Evolutionary conservation across 768 basidiomycete species (phyloP), one percentile per base, ranked within the genome.

Genomic region (Symmetrospora coprosmae): DNA sequence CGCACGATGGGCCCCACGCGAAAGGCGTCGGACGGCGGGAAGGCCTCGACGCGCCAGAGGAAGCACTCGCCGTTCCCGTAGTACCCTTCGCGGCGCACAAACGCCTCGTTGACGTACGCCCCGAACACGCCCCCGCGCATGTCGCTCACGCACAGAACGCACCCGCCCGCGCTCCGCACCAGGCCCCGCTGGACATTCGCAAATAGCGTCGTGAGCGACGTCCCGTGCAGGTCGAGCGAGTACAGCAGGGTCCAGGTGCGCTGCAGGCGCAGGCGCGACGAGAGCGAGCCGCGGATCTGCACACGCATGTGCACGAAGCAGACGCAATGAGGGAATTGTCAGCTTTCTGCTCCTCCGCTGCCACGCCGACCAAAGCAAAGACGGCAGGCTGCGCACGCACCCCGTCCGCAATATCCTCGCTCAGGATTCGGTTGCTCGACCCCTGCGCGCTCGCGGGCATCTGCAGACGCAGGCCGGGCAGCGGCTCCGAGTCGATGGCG

Each of bases 211-310:
- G 84, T 82, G 14, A 96, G 76, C 13, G 88, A 91, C 43, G 91
- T 89, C 0, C 92, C 92, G 66, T 97, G 86, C 68, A 94, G 90
- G 68, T 97, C 92, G 17, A 94, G 77, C 16, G 87, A 90, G 74
- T 91, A 90, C 4, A 89, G 73, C 0, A 91, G 78, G 0, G 78
- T 78, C 89, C 89, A 92, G 28, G 76, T 74, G 6, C 77, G 75
- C 0, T 83, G 78, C 17, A 91, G 79, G 3, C 84, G 82, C 1
- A 80, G 76, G 5, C 90, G 78, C 0, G 86, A 81, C 0, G 87
- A 84, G 1, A 91, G 76, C 60, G 81, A 76, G 1, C 81, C 72
- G 0, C 86, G 82, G 25, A 90, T 74, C 52, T 55, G 37, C 13
- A 19, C 28, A 9, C n/a, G n/a, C n/a, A n/a, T n/a, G n/a, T n/a